Conservation (phyloP, 257 asterid species). For the Eustoma russellianum region DNA sequence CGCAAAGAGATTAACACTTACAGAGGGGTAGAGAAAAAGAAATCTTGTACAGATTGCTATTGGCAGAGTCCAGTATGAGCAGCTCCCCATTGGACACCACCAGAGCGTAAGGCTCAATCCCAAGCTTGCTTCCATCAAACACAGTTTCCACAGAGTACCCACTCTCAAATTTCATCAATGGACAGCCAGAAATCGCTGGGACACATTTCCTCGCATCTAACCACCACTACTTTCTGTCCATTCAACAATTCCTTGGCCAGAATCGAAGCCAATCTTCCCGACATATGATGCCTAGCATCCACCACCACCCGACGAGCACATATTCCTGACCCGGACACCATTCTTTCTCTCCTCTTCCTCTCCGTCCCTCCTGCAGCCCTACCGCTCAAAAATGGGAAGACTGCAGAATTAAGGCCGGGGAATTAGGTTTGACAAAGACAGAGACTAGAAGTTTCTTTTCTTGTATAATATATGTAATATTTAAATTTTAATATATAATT, state of each 20-base stretch:
- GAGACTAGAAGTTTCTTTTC: too few species aligned
- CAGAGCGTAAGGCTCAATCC: conserved; percentile 75
- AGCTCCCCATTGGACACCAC: conserved; percentile 82
- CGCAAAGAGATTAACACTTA: conserved; percentile 22
- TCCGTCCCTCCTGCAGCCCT: background rate
- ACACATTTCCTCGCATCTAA: conserved; percentile 26
- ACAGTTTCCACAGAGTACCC: conserved; percentile 90
- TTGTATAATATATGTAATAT: too few species aligned
- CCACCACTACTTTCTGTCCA: conserved; percentile 42
- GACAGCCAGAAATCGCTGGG: conserved; percentile 68
- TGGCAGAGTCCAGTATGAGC: conserved; percentile 75
- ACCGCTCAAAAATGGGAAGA: background rate
- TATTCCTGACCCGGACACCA: conserved; percentile 51
- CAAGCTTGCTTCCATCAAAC: conserved; percentile 95
- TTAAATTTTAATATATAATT: too few species aligned
- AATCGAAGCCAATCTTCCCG: conserved; percentile 39
- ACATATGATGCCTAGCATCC: conserved; percentile 45
- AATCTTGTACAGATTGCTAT: conserved; percentile 78
- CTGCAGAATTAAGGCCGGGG: background rate
- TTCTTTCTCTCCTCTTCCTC: conserved; percentile 11
- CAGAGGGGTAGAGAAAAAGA: conserved; percentile 72
- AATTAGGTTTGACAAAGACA: too few species aligned
- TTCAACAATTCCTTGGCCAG: conserved; percentile 41
- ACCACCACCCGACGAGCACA: conserved; percentile 39
- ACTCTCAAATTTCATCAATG: conserved; percentile 89